Base-by-base conservation (phyloP, 176 grass and related monocot species). In the Triticum monococcum region DNA sequence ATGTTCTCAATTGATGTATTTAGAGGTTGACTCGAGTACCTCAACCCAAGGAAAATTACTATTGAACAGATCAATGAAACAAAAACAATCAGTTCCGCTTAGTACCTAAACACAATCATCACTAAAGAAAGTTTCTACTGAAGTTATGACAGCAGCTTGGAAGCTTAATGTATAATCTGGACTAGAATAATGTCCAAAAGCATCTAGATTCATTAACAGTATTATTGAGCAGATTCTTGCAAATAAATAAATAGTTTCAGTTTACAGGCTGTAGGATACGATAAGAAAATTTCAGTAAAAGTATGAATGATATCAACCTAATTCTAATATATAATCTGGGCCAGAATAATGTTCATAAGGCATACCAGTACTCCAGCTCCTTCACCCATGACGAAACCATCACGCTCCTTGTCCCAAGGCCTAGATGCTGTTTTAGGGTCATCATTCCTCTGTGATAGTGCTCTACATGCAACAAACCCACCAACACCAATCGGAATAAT, bases 311-410 rank as follows among this genome's bases (percentile, higher is more conserved):
- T 32, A 63, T 62, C 41, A 65, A 12, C 37, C 43, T 76, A 32
- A 52, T 31, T 82, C 68, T 85, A 87, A 35, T 46, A 65, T 67
- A 64, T 68, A 63, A 63, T 74, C 14, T 59, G 54, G 18, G 63
- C 20, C 9, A 75, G 40, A 66, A 54, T 79, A 97, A 75, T 24
- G 20, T 71, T 26, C 62, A 17, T 81, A 56, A 25, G 35, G 45
- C 63, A 41, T 96, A 98, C 97, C 92, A 99, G 73, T 79, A 97
- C 80, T 89, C 97, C 97, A 77, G 97, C 94, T 89, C 97, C 97
- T 91, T 99, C 97, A 57, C 97, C 97, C 97, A 99, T 99, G 33
- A 99, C 97, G 77, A 99, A 99, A 75, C 97, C 97, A 96, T 99
- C 97, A 41, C 97, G 94, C 2, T 62, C 94, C 77, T 85, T 92